Evolutionary conservation across 371 early-diverging fungal species (phyloP).

Genomic region (Mucor racemosus): DNA sequence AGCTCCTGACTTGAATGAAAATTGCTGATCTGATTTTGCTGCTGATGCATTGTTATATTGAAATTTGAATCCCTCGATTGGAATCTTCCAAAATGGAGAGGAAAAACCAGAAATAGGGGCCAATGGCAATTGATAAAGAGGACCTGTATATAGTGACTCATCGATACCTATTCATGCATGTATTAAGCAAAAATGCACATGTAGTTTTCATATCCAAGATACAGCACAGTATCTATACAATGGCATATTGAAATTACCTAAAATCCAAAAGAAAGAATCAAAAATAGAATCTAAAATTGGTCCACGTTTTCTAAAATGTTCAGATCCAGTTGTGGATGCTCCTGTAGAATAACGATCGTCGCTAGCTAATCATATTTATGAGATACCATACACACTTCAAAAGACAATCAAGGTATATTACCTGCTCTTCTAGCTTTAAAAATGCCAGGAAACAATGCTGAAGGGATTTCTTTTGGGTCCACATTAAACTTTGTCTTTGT

Average conservation of each 20-base stretch:
- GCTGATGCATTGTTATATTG: background rate
- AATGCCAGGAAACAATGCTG: background rate
- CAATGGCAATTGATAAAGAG: slow-evolving; percentile 26
- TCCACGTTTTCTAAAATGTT: slow-evolving; percentile 28
- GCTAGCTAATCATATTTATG: slow-evolving; percentile 15
- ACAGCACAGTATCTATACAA: too few relatives aligned
- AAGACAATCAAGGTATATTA: background rate
- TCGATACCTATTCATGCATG: slow-evolving; percentile 20
- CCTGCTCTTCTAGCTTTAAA: slow-evolving; percentile 3
- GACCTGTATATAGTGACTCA: slow-evolving; percentile 26
- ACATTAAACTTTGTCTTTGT: slow-evolving; percentile 14
- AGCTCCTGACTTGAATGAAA: slow-evolving; percentile 6
- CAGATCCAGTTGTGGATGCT: slow-evolving; percentile 22
- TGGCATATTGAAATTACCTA: slow-evolving; percentile 6
- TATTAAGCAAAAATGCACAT: background rate
- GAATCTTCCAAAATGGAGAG: slow-evolving; percentile 44
- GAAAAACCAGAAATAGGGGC: slow-evolving; percentile 10
- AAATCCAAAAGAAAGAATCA: slow-evolving; percentile 12
- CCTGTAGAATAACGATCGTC: slow-evolving; percentile 36
- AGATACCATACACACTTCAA: background rate
- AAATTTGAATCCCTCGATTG: slow-evolving; percentile 23
- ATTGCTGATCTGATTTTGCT: background rate
- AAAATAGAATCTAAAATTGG: background rate
- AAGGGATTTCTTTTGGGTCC: background rate
- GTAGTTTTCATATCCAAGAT: too few relatives aligned